A percentile compares a stretch with the other conserved stretches of the same genome.
phyloP scores from a whole-genome alignment of 2,329 filamentous ascomycete genomes.

The Xylariaceae sp. region DNA sequence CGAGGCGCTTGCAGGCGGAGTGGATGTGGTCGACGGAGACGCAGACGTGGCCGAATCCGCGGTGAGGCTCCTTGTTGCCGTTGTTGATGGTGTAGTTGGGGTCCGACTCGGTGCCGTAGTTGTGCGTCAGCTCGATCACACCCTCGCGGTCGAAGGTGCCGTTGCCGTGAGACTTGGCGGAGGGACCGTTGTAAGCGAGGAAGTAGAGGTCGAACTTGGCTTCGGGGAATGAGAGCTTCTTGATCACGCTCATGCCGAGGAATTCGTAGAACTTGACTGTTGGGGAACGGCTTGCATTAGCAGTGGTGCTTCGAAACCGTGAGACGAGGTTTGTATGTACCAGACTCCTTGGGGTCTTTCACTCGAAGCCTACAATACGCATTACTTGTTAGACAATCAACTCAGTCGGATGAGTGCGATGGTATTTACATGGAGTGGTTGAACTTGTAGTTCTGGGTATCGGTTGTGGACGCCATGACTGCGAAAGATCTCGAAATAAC shows the following conservation, averaged over 20 bases:
- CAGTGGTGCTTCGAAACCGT: neutral
- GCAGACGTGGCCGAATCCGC: conserved; percentile 80
- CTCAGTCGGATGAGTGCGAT: neutral
- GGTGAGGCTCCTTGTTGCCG: conserved; percentile 84
- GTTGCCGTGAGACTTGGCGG: conserved; percentile 66
- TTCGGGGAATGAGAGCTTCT: conserved; percentile 76
- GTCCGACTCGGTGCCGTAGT: conserved; percentile 86
- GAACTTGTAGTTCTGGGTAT: conserved; percentile 72
- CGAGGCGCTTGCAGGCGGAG: conserved; percentile 81
- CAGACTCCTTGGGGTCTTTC: conserved; percentile 81
- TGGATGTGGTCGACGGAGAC: conserved; percentile 80
- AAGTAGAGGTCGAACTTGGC: conserved; percentile 96
- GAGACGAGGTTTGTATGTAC: conserved; percentile 38
- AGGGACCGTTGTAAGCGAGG: conserved; percentile 76
- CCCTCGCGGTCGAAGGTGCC: conserved; percentile 78
- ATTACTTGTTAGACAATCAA: conserved; percentile 10
- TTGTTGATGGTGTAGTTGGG: conserved; percentile 74
- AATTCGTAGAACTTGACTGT: conserved; percentile 88
- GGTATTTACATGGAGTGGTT: conserved; percentile 75
- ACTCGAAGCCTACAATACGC: conserved; percentile 66
- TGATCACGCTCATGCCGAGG: conserved; percentile 78
- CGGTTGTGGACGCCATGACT: conserved; percentile 64
- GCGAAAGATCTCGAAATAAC: conserved; percentile 31
- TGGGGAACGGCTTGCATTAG: neutral
- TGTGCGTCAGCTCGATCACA: conserved; percentile 78